phyloP scores from a whole-genome alignment of 495 filamentous ascomycete species.

The Aspergillus mulundensis region DNA sequence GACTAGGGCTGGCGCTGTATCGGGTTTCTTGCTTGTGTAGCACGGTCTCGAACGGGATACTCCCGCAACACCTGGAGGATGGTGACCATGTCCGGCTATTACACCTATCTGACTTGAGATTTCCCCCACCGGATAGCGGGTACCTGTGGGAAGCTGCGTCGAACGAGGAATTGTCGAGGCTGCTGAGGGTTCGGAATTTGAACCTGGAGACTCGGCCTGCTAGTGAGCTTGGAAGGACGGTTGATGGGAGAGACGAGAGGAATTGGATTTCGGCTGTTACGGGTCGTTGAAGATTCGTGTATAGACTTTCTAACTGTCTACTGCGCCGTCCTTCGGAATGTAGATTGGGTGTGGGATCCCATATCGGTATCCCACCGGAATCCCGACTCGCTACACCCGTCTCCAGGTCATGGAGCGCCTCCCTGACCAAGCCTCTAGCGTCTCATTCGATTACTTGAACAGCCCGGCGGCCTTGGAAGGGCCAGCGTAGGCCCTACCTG shows the following conservation, averaged over 20 bases:
- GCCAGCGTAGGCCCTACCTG: too few relatives aligned
- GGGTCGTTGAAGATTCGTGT: neutral
- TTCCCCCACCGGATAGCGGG: conserved; percentile 2
- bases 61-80: too few relatives aligned
- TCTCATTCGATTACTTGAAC: too few relatives aligned
- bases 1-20: conserved; percentile 11
- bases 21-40: conserved; percentile 9
- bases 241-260: neutral
- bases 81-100: neutral
- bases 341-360: too few relatives aligned
- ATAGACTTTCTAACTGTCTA: too few relatives aligned
- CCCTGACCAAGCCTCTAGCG: too few relatives aligned
- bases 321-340: too few relatives aligned
- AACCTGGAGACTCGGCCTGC: neutral
- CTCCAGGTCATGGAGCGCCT: too few relatives aligned
- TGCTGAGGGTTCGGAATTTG: neutral
- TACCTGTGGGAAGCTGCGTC: conserved; percentile 12
- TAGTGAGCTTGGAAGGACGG: neutral
- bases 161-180: conserved; percentile 6
- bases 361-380: too few relatives aligned
- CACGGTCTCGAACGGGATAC: too few relatives aligned
- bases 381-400: too few relatives aligned
- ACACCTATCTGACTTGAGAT: conserved; percentile 3
- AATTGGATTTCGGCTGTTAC: conserved; percentile 5
- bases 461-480: too few relatives aligned